Evolutionary conservation across 345 rosid species (phyloP).

Genomic region (Laguncularia racemosa): DNA sequence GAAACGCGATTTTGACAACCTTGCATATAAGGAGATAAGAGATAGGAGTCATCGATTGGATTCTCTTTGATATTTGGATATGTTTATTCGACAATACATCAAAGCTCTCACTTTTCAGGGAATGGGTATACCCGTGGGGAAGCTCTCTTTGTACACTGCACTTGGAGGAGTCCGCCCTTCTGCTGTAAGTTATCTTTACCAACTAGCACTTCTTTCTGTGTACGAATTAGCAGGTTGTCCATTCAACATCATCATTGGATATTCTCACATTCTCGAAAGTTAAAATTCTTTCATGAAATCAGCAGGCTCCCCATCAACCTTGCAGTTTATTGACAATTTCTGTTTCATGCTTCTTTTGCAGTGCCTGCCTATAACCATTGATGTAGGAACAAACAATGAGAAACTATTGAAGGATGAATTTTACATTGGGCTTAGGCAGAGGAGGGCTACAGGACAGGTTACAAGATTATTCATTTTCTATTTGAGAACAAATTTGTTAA

Average conservation of each 20-base stretch:
- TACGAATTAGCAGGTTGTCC: neutral
- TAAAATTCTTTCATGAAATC: neutral
- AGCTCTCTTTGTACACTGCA: conserved; percentile 87
- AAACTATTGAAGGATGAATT: conserved; percentile 79
- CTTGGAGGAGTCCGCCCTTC: conserved; percentile 98
- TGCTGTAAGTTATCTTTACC: conserved; percentile 48
- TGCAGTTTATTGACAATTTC: neutral
- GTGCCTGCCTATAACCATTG: conserved; percentile 97
- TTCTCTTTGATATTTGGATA: neutral
- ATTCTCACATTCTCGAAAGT: neutral
- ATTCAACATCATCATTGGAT: neutral
- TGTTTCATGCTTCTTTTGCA: conserved; percentile 19
- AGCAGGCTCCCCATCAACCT: neutral
- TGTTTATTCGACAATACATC: too few relatives aligned
- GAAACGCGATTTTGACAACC: too few relatives aligned
- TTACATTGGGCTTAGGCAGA: conserved; percentile 91
- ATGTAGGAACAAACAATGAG: conserved; percentile 98
- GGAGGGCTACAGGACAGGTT: conserved; percentile 96
- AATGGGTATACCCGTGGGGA: conserved; percentile 98
- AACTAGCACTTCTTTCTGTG: neutral
- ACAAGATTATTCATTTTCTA: neutral
- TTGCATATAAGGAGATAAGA: too few relatives aligned
- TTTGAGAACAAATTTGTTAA: too few relatives aligned
- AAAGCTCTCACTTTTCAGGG: conserved; percentile 38
- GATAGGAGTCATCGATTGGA: neutral